These are phyloP conservation scores for Dactylonectria estremocensis DNA, from an alignment of 2,329 filamentous ascomycete genomes.

Conservation along the genomic window DNA sequence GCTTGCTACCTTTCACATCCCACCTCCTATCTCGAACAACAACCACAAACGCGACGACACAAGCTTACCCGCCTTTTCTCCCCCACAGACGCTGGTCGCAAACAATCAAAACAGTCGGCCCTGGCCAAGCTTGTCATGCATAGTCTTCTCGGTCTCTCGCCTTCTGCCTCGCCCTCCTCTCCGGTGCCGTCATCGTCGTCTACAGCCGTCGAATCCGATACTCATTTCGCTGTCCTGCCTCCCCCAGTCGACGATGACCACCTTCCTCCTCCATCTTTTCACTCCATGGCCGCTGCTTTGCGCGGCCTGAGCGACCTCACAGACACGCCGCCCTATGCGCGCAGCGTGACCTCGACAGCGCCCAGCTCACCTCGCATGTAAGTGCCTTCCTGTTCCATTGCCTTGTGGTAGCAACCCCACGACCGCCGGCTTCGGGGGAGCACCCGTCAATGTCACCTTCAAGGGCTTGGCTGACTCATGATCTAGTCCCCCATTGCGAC, in stretches of 20 bases:
- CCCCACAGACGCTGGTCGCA: conserved; percentile 50
- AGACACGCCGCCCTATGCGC: conserved; percentile 70
- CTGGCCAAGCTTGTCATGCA: conserved; percentile 64
- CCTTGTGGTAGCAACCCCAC: conserved; percentile 40
- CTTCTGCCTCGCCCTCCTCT: conserved; percentile 46
- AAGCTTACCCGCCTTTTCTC: conserved; percentile 34
- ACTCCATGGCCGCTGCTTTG: conserved; percentile 60
- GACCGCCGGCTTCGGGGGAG: conserved; percentile 41
- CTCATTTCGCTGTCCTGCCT: conserved; percentile 52
- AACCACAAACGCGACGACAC: conserved; percentile 17
- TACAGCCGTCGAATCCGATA: conserved; percentile 51
- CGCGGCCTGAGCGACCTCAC: conserved; percentile 61
- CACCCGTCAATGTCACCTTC: conserved; percentile 35
- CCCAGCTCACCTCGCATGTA: conserved; percentile 73
- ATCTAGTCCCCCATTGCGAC: conserved; percentile 75
- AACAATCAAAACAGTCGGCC: conserved; percentile 59
- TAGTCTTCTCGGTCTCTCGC: conserved; percentile 56
- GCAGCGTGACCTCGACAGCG: conserved; percentile 72
- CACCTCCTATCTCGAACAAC: conserved; percentile 26
- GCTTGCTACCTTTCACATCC: conserved; percentile 10
- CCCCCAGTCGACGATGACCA: conserved; percentile 54
- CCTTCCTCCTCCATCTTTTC: conserved; percentile 48
- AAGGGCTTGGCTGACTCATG: conserved; percentile 40
- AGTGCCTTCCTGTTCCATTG: conserved; percentile 50
- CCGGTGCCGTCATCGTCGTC: conserved; percentile 50